Conservation (phyloP, 139 green algal species). For the Nannochloris sp. region DNA sequence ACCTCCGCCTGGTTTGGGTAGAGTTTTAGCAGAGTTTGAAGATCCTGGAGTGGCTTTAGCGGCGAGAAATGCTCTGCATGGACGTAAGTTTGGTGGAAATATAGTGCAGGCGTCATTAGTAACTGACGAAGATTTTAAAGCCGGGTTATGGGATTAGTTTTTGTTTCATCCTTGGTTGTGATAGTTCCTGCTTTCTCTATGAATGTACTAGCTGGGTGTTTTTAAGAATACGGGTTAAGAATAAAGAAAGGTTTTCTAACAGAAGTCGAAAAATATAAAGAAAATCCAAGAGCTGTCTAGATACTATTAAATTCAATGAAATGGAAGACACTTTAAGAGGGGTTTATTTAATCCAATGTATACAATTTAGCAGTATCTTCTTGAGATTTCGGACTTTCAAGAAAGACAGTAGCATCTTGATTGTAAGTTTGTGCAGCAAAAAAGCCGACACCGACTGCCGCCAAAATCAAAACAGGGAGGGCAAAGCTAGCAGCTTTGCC, state of each 20-base stretch:
- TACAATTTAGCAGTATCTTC: neutral
- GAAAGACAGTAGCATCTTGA: conserved; percentile 8
- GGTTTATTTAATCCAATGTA: neutral
- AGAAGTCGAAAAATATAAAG: too few species aligned
- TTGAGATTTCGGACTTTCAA: conserved; percentile 6
- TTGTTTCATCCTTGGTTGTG: too few species aligned
- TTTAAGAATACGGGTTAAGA: too few species aligned
- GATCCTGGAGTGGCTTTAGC: conserved; percentile 47
- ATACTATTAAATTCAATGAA: too few species aligned
- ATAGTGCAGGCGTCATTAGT: conserved; percentile 68
- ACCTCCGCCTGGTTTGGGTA: conserved; percentile 55
- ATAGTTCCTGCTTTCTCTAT: too few species aligned
- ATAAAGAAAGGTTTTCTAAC: too few species aligned
- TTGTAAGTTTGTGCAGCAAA: conserved; percentile 12
- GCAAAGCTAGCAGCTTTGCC: neutral
- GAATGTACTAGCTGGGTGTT: too few species aligned
- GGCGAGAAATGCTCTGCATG: conserved; percentile 73
- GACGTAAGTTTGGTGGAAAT: conserved; percentile 75
- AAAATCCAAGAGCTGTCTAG: too few species aligned
- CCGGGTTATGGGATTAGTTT: conserved; percentile 22
- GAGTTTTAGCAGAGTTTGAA: conserved; percentile 75
- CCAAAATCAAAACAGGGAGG: neutral
- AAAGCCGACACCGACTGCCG: neutral
- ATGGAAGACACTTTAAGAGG: too few species aligned
- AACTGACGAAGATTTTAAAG: conserved; percentile 50